phyloP scores from a whole-genome alignment of 345 rosid genomes.

The Pistacia atlantica region DNA sequence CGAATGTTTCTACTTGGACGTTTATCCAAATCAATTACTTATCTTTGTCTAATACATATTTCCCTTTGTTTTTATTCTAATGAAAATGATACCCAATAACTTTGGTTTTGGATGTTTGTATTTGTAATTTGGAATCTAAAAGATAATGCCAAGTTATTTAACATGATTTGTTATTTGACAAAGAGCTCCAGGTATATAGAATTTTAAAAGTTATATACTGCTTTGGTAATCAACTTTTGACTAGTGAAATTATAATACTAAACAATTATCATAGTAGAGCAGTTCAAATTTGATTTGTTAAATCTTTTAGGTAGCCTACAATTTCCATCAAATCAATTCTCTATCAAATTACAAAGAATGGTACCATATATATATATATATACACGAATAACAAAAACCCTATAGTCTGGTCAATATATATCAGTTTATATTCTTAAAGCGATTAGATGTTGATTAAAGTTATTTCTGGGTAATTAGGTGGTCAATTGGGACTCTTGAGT shows the following conservation, averaged over 20 bases:
- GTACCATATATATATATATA: too few species aligned
- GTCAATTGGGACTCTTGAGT: too few species aligned
- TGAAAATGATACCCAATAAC: neutral
- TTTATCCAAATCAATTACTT: neutral
- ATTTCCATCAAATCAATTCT: neutral
- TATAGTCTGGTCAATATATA: too few species aligned
- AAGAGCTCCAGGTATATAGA: neutral
- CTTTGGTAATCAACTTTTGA: neutral
- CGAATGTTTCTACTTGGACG: conserved; percentile 15
- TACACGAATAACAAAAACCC: too few species aligned
- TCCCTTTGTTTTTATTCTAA: neutral
- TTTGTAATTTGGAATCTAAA: conserved; percentile 2
- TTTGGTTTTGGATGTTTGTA: neutral
- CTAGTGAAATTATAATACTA: neutral
- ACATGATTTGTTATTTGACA: neutral
- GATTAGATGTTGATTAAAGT: too few species aligned
- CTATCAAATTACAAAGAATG: too few species aligned
- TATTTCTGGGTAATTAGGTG: too few species aligned
- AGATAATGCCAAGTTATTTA: too few species aligned
- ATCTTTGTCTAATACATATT: too few species aligned
- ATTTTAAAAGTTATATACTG: neutral
- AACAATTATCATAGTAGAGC: too few species aligned
- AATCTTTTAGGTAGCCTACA: neutral
- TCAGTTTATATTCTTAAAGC: too few species aligned
- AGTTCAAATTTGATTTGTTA: neutral